A percentile compares a stretch with the other conserved stretches of the same genome.
Conservation (phyloP, 768 basidiomycete species). For the Tylopilus felleus region DNA sequence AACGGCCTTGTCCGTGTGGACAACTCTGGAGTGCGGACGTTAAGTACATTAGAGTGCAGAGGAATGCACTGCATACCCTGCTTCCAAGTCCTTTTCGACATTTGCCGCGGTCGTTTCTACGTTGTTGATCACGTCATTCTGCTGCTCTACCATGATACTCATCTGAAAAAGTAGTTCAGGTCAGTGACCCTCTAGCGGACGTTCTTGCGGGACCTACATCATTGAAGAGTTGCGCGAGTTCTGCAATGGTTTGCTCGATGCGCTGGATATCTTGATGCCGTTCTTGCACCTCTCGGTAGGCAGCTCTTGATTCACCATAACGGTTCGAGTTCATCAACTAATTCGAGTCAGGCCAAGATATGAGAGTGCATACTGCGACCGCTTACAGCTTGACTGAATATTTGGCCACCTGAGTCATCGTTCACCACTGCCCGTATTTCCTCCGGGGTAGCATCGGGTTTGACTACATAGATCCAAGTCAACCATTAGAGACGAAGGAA, state of each 20-base stretch:
- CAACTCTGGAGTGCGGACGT: constrained; percentile 45
- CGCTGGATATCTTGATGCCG: constrained; percentile 94
- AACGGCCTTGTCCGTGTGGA: constrained; percentile 85
- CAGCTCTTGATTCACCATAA: constrained; percentile 84
- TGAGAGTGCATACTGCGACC: neutral
- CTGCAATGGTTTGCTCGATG: constrained; percentile 89
- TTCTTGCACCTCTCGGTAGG: constrained; percentile 96
- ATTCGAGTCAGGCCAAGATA: constrained; percentile 1
- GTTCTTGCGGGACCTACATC: constrained; percentile 53
- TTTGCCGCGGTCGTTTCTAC: constrained; percentile 74
- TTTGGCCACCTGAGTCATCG: constrained; percentile 75
- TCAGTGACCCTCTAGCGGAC: constrained; percentile 1
- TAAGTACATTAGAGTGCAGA: neutral
- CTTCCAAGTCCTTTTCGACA: constrained; percentile 82
- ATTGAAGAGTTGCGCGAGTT: constrained; percentile 94
- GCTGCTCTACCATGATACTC: constrained; percentile 92
- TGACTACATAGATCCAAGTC: constrained; percentile 47
- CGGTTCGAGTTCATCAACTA: constrained; percentile 88
- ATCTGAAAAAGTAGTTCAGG: constrained; percentile 48
- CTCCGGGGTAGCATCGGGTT: constrained; percentile 88
- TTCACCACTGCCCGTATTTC: constrained; percentile 87
- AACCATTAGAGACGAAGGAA: neutral
- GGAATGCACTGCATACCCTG: constrained; percentile 53
- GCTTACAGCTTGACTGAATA: constrained; percentile 84
- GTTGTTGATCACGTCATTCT: constrained; percentile 81